Base-by-base conservation (phyloP, 129 eudicot species). In the Calendula officinalis region DNA sequence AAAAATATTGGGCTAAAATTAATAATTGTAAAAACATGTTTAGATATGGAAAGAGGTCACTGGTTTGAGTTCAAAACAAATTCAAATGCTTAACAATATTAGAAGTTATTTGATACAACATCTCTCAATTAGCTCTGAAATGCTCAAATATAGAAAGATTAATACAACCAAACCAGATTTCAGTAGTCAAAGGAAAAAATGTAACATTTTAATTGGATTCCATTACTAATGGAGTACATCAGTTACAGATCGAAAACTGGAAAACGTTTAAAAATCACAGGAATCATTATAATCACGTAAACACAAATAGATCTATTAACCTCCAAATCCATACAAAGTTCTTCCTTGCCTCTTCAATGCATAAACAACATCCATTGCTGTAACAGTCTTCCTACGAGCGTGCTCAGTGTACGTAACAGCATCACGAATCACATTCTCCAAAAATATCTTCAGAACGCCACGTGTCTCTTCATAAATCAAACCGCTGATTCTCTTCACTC, bases 351-450 rank as follows among this genome's bases (percentile, higher is more conserved):
- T 67, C 53, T 4, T 43, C n/a, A 44, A 13, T 7, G 49, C 49
- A 9, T 8, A 44, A 7, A 44, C 49, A 11, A 44, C 49, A 44
- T 44, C 49, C 49, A 44, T 44, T 1, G 49, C 49, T 2, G 13
- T 8, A 1, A 44, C 49, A 44, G 49, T 44, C 8, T 44, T 44
- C 32, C 74, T 37, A 0, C 74, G 55, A 4, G 74, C 74, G 14
- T 69, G 74, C 38, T 69, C 74, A 2, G 74, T 69, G 55, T 69
- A 69, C 5, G 74, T 69, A 10, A 69, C 74, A 2, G 74, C 74
- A 30, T 69, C 74, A 3, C 74, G 57, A 32, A 69, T 69, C 1
- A 69, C 74, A 48, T 69, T 69, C 67, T 69, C 74, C 74, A 69
- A 69, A 47, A 69, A 69, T 13, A 69, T 69, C 74, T 69, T 69